Percentiles rank a stretch among this genome's conserved stretches.
These are phyloP conservation scores for Escallonia herrerae DNA, from an alignment of 129 eudicot species.

Conservation along the genomic window DNA sequence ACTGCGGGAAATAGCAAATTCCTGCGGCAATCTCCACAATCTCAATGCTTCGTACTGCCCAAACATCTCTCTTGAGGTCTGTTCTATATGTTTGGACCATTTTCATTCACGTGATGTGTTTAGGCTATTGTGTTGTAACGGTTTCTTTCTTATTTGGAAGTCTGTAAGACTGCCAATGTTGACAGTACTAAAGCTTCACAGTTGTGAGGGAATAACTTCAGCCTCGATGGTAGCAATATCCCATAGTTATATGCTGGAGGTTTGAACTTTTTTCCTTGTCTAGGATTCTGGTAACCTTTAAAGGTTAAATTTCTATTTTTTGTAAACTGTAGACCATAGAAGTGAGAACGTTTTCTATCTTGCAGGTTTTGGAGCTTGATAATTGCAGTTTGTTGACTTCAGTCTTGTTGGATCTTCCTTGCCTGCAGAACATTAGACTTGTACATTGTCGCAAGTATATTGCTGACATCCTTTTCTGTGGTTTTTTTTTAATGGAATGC, in stretches of 20 bases:
- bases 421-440: slow-evolving; percentile 70
- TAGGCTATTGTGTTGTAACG: neutral
- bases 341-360: neutral
- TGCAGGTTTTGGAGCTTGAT: slow-evolving; percentile 91
- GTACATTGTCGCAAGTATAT: slow-evolving; percentile 94
- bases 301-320: neutral
- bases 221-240: slow-evolving; percentile 89
- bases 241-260: slow-evolving; percentile 70
- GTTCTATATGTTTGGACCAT: slow-evolving; percentile 1
- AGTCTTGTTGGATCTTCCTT: slow-evolving; percentile 75
- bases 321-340: neutral
- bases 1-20: slow-evolving; percentile 61
- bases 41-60: slow-evolving; percentile 97
- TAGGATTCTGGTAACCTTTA: neutral
- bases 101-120: neutral
- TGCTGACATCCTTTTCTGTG: neutral
- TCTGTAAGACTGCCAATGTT: slow-evolving; percentile 78
- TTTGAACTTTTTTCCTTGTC: slow-evolving; percentile 22
- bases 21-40: slow-evolving; percentile 53
- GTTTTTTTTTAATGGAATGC: neutral
- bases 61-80: slow-evolving; percentile 85
- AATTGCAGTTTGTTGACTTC: slow-evolving; percentile 83
- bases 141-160: slow-evolving; percentile 27
- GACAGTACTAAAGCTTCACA: slow-evolving; percentile 89
- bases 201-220: slow-evolving; percentile 96